Evolutionary conservation across 441 rosid genomes (phyloP), one percentile per base, ranked within the genome.

Genomic region (Adansonia grandidieri): DNA sequence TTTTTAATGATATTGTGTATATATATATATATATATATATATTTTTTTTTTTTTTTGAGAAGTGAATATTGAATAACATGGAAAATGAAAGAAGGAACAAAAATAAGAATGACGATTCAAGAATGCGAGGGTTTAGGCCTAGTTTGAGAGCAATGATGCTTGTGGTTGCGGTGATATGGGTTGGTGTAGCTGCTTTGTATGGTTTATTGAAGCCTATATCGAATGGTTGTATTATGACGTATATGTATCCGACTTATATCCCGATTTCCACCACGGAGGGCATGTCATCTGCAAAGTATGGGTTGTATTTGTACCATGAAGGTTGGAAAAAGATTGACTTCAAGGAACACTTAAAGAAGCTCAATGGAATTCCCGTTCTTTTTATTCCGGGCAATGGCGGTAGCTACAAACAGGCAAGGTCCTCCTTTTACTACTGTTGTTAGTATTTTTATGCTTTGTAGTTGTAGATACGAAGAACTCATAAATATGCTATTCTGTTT

Each of bases 351-450:
- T 78, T 94, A 37, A 90, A 88, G 89, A 89, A 90, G 77, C 94
- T 96, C 44, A 91, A 79, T 61, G 99, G 99, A 15, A 88, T 96
- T 72, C 99, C 99, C 0, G 89, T 94, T 80, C 99, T 96, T 83
- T 96, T 94, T 71, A 89, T 96, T 77, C 99, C 99, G 5, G 99
- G 99, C 9, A 96, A 94, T 75, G 94, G 98, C 0, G 99, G 99
- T 76, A 93, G 98, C 91, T 96, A 89, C 88, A 96, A 96, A 86
- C 98, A 94, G 98, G 99, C 83, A 84, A 80, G 87, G 60, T 79
- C 51, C 70, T 80, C 58, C n/a, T 78, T 69, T n/a, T 44, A 40
- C 28, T 78, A 24, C 72, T 67, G 22, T 47, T 6, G 44, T 64
- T 73, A 40, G 37, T 67, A 6, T 42, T 57, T 9, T 11, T 19